Percentiles rank a stretch among this genome's conserved stretches.
phyloP scores from a whole-genome alignment of 352 stramenopile genomes.

The Phytophthora citricola region DNA sequence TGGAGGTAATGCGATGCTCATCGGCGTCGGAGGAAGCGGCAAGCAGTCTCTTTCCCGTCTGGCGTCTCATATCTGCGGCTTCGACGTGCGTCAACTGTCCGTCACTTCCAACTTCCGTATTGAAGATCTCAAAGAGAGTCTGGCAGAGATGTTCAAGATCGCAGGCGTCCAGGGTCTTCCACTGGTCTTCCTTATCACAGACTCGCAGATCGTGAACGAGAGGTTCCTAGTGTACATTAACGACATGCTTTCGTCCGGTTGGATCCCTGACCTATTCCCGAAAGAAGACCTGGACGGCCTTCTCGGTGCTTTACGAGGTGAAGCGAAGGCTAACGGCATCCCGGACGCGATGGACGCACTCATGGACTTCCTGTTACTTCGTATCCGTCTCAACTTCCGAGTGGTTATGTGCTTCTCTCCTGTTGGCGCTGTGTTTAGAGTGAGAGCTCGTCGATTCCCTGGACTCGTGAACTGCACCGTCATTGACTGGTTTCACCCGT shows the following conservation, averaged over 20 bases:
- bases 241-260: slow-evolving; percentile 95
- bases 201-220: slow-evolving; percentile 99
- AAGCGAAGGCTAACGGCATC: slow-evolving; percentile 95
- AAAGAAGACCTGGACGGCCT: slow-evolving; percentile 97
- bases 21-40: slow-evolving; percentile 96
- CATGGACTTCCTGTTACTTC: slow-evolving; percentile 96
- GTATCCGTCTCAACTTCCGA: slow-evolving; percentile 96
- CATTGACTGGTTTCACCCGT: slow-evolving; percentile 99
- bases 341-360: slow-evolving; percentile 94
- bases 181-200: slow-evolving; percentile 97
- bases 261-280: slow-evolving; percentile 97
- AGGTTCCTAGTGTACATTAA: slow-evolving; percentile 99
- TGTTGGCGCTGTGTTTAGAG: slow-evolving; percentile 96
- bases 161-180: slow-evolving; percentile 94
- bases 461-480: slow-evolving; percentile 97
- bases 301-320: slow-evolving; percentile 90
- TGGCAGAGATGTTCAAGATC: slow-evolving; percentile 97
- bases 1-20: slow-evolving; percentile 97
- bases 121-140: slow-evolving; percentile 97
- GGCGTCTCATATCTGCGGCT: slow-evolving; percentile 96
- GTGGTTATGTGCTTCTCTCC: slow-evolving; percentile 98
- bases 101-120: slow-evolving; percentile 97
- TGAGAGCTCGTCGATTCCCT: slow-evolving; percentile 96
- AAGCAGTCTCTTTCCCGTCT: slow-evolving; percentile 97
- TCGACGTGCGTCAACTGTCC: slow-evolving; percentile 95